Conservation (phyloP, 768 basidiomycete species). For the Boletus subcaerulescens region DNA sequence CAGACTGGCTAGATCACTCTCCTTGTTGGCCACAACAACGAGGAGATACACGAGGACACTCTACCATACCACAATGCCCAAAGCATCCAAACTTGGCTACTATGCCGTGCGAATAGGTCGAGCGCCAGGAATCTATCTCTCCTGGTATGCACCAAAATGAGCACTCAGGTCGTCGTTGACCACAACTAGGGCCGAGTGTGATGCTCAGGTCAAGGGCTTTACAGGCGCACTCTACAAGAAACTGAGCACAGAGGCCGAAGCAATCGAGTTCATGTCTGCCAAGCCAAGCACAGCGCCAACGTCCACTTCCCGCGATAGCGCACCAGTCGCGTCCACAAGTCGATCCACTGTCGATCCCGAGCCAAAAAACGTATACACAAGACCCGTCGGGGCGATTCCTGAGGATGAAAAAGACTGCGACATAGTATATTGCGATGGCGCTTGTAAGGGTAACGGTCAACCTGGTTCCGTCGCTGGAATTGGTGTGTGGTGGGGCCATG, state of each 20-base stretch:
- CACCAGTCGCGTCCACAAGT: slow-evolving; percentile 31
- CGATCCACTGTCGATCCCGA: not conserved
- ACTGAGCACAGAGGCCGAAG: slow-evolving; percentile 54
- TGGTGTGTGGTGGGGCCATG: slow-evolving; percentile 84
- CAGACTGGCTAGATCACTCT: too few relatives aligned
- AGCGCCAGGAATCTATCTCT: slow-evolving; percentile 59
- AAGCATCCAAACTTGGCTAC: slow-evolving; percentile 45
- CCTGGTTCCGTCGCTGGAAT: slow-evolving; percentile 67
- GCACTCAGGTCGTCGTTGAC: slow-evolving; percentile 25
- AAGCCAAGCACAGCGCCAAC: slow-evolving; percentile 24
- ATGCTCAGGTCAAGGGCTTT: slow-evolving; percentile 65
- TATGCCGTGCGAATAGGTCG: slow-evolving; percentile 75
- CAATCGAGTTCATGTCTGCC: slow-evolving; percentile 50
- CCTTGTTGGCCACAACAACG: not conserved
- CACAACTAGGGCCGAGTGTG: slow-evolving; percentile 62
- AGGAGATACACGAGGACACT: not conserved
- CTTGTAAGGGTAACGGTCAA: slow-evolving; percentile 81
- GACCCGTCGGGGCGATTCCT: slow-evolving; percentile 1
- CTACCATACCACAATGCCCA: slow-evolving; percentile 31
- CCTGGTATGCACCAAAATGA: slow-evolving; percentile 55
- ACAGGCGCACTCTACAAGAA: slow-evolving; percentile 63
- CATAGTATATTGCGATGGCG: slow-evolving; percentile 85
- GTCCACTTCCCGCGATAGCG: slow-evolving; percentile 1
- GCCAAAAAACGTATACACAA: not conserved
- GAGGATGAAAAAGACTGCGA: slow-evolving; percentile 32